Evolutionary conservation across 2,329 filamentous ascomycete species (phyloP), one percentile per base, ranked within the genome.

Genomic region (Aotearoamyces nothofagi): DNA sequence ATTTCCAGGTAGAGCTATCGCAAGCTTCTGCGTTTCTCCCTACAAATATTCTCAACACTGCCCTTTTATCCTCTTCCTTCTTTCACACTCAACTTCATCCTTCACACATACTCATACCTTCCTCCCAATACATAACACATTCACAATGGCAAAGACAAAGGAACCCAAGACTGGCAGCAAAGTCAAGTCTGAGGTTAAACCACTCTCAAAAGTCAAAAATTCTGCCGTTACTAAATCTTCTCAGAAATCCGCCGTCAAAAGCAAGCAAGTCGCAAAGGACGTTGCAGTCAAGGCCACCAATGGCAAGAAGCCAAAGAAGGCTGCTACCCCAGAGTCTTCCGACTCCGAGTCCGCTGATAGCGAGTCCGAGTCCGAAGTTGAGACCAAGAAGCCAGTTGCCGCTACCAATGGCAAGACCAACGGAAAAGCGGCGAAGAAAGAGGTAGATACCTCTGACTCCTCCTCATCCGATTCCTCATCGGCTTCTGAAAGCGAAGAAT

Each of bases 111-210:
- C n/a, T n/a, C n/a, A n/a, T n/a, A n/a, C n/a, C n/a, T n/a, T n/a
- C n/a, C n/a, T n/a, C n/a, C n/a, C n/a, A n/a, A n/a, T n/a, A n/a
- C n/a, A n/a, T n/a, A n/a, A n/a, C n/a, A n/a, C n/a, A n/a, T n/a
- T n/a, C n/a, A 26, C 25, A 37, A 78, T 78, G 73, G 70, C 62
- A 53, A 78, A 78, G 58, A 57, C 62, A 31, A 78, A 78, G 60
- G 64, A 74, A 50, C 58, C 60, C 52, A 69, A 69, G 56, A 67
- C 55, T 47, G 51, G 49, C 43, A 47, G 55, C 41, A 69, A 69
- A 58, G 49, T 45, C 37, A 52, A 54, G 41, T 46, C 61, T 46
- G 59, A 63, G 41, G 53, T 57, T 45, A 61, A 64, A 47, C 50
- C 58, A 36, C 48, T 61, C 43, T 54, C 57, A 45, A 49, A 57